Evolutionary conservation across 345 rosid species (phyloP), one percentile per base, ranked within the genome.

Genomic region (Gossypioides kirkii): DNA sequence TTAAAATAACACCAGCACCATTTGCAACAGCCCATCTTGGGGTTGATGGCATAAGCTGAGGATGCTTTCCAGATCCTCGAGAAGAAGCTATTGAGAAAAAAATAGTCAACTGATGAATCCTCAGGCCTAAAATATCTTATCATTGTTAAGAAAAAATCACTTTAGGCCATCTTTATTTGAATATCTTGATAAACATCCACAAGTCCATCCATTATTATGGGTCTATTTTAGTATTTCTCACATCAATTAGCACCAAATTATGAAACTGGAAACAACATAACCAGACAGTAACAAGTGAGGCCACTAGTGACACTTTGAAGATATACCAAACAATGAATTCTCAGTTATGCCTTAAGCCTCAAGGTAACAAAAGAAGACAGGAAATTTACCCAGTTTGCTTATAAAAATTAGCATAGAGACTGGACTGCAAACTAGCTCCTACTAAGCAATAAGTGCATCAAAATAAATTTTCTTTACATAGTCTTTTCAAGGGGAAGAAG

Each of bases 21-120:
- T 94, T 94, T 70, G 98, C 98, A 74, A 94, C 97, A 10, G 98
- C 98, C 98, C 98, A 94, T 78, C 98, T 85, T 55, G 98, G 98
- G 18, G 97, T 88, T 11, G 98, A 89, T 70, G 87, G 97, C 87
- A 94, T 83, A 73, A 91, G 89, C 77, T 94, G 97, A 74, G 98
- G 98, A 86, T 94, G 97, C 83, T 94, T 94, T 76, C 98, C 98
- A 77, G 98, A 90, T 80, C 97, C 97, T 36, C 93, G 91, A 66
- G 98, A 56, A 56, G 61, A 84, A 77, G 94, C 90, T 88, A 70
- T 69, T 32, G 38, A 69, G 65, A 70, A 2, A 75, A 71, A 38
- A 76, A 14, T 50, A 73, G 52, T 74, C 70, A 79, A 70, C 32
- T 9, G 43, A 56, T 61, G 77, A 61, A 65, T 71, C 65, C 58